phyloP scores from a whole-genome alignment of 2,329 filamentous ascomycete genomes.

The Hymenoscyphus infarciens region DNA sequence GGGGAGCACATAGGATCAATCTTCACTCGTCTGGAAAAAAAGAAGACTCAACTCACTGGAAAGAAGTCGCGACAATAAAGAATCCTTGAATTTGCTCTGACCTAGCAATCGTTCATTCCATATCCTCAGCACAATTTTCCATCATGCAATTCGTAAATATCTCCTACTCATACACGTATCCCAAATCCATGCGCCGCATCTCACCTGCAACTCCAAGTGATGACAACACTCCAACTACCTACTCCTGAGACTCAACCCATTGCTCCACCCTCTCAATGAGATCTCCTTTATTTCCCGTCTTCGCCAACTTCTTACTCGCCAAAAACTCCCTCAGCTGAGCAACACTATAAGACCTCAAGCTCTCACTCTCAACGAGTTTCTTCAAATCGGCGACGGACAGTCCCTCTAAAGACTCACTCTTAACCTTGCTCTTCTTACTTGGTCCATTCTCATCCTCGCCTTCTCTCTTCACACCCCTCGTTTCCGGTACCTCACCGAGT shows the following conservation, averaged over 20 bases:
- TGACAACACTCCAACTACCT: not conserved
- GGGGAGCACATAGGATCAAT: too few relatives aligned
- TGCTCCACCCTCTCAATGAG: slow-evolving; percentile 27
- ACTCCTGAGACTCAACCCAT: slow-evolving; percentile 27
- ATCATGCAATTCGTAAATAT: too few relatives aligned
- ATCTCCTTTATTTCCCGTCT: slow-evolving; percentile 30
- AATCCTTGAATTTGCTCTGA: too few relatives aligned
- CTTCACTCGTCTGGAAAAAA: too few relatives aligned
- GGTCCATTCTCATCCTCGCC: slow-evolving; percentile 38
- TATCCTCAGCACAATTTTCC: too few relatives aligned
- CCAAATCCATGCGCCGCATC: too few relatives aligned
- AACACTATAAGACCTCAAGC: slow-evolving; percentile 23
- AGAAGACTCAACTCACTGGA: too few relatives aligned
- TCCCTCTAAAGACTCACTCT: slow-evolving; percentile 18
- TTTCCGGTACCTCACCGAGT: slow-evolving; percentile 49
- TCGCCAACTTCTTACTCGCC: slow-evolving; percentile 21
- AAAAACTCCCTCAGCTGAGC: slow-evolving; percentile 28
- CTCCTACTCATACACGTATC: too few relatives aligned
- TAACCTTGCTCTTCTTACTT: slow-evolving; percentile 19
- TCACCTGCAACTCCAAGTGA: too few relatives aligned
- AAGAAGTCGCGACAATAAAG: too few relatives aligned
- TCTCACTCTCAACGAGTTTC: slow-evolving; percentile 16
- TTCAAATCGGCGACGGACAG: slow-evolving; percentile 26
- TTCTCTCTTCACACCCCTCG: slow-evolving; percentile 45
- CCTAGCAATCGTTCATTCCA: too few relatives aligned